These are phyloP conservation scores for Sporothrix mexicana DNA, from an alignment of 2,329 filamentous ascomycete genomes.

Conservation along the genomic window DNA sequence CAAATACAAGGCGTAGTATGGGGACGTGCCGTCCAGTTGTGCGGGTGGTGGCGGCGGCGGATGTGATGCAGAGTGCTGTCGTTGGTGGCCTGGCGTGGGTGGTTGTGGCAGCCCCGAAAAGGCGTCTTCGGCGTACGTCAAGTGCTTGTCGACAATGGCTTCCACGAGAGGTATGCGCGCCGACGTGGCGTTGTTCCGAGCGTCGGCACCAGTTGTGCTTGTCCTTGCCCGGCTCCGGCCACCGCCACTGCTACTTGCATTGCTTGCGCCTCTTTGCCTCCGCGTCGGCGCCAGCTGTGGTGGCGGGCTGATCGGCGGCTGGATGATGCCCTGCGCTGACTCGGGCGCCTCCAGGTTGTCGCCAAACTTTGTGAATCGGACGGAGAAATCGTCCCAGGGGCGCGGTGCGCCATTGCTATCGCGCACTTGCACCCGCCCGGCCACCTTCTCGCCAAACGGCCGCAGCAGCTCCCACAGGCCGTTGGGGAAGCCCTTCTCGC, in stretches of 20 bases:
- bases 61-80: background rate
- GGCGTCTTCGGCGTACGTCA: constrained; percentile 74
- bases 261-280: constrained; percentile 24
- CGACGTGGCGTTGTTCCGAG: constrained; percentile 31
- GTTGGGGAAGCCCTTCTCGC: constrained; percentile 80
- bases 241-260: constrained; percentile 1
- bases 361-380: constrained; percentile 80
- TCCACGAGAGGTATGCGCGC: constrained; percentile 73
- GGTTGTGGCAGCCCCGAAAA: constrained; percentile 49
- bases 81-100: constrained; percentile 48
- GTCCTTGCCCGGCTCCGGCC: constrained; percentile 36
- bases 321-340: constrained; percentile 46
- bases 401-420: constrained; percentile 87
- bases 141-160: constrained; percentile 76
- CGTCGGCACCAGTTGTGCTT: constrained; percentile 34
- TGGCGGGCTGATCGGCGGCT: constrained; percentile 36
- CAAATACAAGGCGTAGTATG: constrained; percentile 85
- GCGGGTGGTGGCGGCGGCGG: constrained; percentile 37
- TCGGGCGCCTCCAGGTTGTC: constrained; percentile 61
- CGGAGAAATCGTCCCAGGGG: constrained; percentile 85
- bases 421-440: constrained; percentile 86
- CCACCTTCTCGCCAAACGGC: constrained; percentile 87
- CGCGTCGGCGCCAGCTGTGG: constrained; percentile 21
- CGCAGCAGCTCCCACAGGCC: constrained; percentile 85
- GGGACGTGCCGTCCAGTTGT: constrained; percentile 63